Conservation (phyloP, 306 rosid species). For the Acacia confusa region DNA sequence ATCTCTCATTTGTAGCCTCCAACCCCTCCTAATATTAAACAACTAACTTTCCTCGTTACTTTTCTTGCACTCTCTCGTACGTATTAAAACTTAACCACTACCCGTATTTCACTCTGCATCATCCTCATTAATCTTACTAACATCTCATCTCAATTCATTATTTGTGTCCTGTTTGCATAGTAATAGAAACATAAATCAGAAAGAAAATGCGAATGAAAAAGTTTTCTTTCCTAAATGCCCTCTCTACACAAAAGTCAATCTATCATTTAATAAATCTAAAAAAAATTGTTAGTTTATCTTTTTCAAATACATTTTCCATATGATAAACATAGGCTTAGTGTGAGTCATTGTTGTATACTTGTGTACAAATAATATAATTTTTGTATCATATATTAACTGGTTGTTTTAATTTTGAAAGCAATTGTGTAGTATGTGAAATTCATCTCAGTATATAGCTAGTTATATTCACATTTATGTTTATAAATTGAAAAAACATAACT, state of each 20-base stretch:
- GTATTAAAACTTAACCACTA: background rate
- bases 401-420: background rate
- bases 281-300: background rate
- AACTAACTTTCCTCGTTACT: constrained; percentile 6
- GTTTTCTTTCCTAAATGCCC: background rate
- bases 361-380: background rate
- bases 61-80: background rate
- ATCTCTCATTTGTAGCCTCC: background rate
- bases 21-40: background rate
- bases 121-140: background rate
- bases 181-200: background rate
- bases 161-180: background rate
- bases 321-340: background rate
- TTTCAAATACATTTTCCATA: background rate
- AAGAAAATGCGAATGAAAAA: background rate
- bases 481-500: too few species aligned
- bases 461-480: background rate
- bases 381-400: background rate
- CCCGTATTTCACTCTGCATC: background rate
- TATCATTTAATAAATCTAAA: background rate
- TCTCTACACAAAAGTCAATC: background rate
- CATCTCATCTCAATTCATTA: background rate
- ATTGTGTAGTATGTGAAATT: background rate
- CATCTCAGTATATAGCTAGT: background rate
- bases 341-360: background rate